Base-by-base conservation (phyloP, 2,329 filamentous ascomycete species). In the Epichloe coenophiala region DNA sequence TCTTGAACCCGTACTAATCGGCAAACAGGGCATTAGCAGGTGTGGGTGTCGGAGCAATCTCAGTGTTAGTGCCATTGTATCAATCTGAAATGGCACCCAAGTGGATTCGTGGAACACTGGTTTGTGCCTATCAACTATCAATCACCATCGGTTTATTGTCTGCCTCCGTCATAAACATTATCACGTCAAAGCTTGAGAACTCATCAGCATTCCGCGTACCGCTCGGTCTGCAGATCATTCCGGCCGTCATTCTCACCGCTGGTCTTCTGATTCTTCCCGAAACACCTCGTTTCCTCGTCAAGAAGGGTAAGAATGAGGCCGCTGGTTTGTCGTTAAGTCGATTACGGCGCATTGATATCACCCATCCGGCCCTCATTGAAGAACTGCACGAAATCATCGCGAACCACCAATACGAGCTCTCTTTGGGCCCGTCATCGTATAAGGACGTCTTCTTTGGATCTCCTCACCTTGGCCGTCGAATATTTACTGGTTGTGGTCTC, bases 31-130 rank as follows among this genome's bases (percentile, higher is more conserved):
- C 82, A 55, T 71, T 89, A 54, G 85, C 85, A 53, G 84, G 85
- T 54, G 70, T 86, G 36, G 85, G 84, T 57, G 83, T 89, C 17
- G 85, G 84, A 41, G 71, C 78, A 50, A 76, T 87, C 43, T 86
- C 82, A 11, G 80, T 85, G 15, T 72, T 85, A 48, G 80, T 89
- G 39, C 85, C 85, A 17, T 70, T 90, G 8, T 90, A 89, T 63
- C 85, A 89, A 65, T 88, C 84, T 2, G 86, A 89, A 68, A 88
- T 87, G 72, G 81, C 84, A 0, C 86, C 86, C 2, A 88, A 88
- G 70, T 89, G 85, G 84, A 86, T 90, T 60, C 76, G 86, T 65
- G 86, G 86, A 56, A 80, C 82, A 3, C 74, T 88, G 8, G 84
- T 89, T 49, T 86, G 84, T 62, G 78, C 80, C 47, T 89, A 88